Base-by-base conservation (phyloP, 2,329 filamentous ascomycete species). In the Fusarium virguliforme region DNA sequence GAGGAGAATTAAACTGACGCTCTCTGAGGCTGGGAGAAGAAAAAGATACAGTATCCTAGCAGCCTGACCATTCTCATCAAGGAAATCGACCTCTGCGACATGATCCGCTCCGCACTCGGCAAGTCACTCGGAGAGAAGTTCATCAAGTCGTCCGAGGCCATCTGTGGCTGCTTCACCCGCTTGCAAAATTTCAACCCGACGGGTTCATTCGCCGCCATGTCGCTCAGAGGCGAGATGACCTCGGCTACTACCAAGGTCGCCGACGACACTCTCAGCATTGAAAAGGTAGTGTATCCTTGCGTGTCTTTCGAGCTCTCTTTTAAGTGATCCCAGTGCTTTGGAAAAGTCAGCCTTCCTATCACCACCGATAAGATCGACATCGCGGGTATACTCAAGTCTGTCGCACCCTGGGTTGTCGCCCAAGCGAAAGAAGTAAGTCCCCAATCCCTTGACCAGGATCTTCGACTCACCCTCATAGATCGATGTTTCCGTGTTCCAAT, bases 101-200 rank as follows among this genome's bases (percentile, higher is more conserved):
- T 32, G 12, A 48, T 64, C 3, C 61, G 55, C 1, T 37, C 15
- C 3, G 18, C 51, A 3, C 41, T 64, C 0, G 61, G 61, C 8
- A 34, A 35, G 7, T 7, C 28, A 2, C 7, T 30, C 4, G 61
- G 61, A 35, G 24, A 53, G 8, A 60, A 53, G 15, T 53, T 64
- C 8, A 64, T 60, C n/a, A 43, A 54, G 6, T 43, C 43, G 2
- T 15, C 30, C 6, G 38, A 64, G 7, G 43, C 55, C n/a, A 56
- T 64, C 4, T 64, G 61, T 12, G 37, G 28, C 4, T 64, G 54
- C 34, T 64, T 59, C 41, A 46, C 61, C 4, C 24, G 26, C 2
- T 8, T 64, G n/a, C 22, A 53, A 22, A n/a, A 22, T 1, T 26
- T 53, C 4, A n/a, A 13, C 1, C 28, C 13, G 8, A 22, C n/a